Evolutionary conservation across 345 rosid species (phyloP).

Genomic region (Moringa oleifera): DNA sequence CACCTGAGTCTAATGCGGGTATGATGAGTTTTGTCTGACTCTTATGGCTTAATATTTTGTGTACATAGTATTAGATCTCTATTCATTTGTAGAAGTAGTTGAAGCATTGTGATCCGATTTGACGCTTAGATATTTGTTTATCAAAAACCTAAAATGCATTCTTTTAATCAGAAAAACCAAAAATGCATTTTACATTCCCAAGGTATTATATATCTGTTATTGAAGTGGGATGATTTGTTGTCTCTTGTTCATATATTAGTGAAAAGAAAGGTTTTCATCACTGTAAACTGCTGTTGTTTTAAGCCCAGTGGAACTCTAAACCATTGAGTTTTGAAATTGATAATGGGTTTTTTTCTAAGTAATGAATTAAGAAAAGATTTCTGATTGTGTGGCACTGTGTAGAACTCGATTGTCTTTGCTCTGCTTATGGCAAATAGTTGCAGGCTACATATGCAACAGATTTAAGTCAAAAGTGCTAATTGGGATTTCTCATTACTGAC

Average conservation of each 20-base stretch:
- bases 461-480: background rate
- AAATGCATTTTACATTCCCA: too few relatives aligned
- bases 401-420: background rate
- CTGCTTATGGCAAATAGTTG: background rate
- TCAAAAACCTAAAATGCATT: too few relatives aligned
- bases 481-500: background rate
- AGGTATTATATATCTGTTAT: background rate
- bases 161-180: too few relatives aligned
- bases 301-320: too few relatives aligned
- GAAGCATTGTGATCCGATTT: background rate
- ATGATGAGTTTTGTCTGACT: slow-evolving; percentile 13
- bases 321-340: too few relatives aligned
- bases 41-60: slow-evolving; percentile 6
- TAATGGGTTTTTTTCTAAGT: background rate
- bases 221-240: background rate
- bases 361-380: too few relatives aligned
- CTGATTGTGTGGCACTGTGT: background rate
- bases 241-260: too few relatives aligned
- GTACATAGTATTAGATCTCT: too few relatives aligned
- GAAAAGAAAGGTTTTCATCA: too few relatives aligned
- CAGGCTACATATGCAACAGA: background rate
- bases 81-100: background rate
- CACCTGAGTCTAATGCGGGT: slow-evolving; percentile 46
- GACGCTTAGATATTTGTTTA: too few relatives aligned
- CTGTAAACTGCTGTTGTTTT: too few relatives aligned